Percentiles rank a stretch among this genome's conserved stretches.
Conservation (phyloP, 225 moss, liverwort and hornwort species). For the Anthoceros angustus region DNA sequence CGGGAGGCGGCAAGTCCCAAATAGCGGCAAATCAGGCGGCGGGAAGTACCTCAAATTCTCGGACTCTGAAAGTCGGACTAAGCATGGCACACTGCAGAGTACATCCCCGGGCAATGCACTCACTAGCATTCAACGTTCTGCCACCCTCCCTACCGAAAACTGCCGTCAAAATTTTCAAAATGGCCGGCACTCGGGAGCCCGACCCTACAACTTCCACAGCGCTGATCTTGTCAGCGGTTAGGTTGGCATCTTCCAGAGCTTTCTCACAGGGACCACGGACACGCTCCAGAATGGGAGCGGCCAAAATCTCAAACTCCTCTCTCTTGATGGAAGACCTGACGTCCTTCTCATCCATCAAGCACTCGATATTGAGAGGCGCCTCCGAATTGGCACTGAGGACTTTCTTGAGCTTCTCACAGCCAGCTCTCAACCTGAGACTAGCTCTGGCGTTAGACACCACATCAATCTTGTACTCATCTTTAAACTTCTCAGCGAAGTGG, state of each 20-base stretch:
- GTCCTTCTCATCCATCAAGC: constrained; percentile 98
- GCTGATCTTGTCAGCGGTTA: constrained; percentile 47
- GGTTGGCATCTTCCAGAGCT: constrained; percentile 57
- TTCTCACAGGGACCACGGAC: constrained; percentile 87
- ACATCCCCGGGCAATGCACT: constrained; percentile 65
- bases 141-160: constrained; percentile 90
- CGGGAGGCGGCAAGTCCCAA: background rate
- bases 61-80: constrained; percentile 70
- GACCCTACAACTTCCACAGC: constrained; percentile 97
- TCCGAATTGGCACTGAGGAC: constrained; percentile 82
- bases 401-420: constrained; percentile 91
- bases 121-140: constrained; percentile 91
- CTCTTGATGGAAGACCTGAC: constrained; percentile 64
- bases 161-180: constrained; percentile 61
- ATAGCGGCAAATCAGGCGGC: background rate
- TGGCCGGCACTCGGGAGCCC: constrained; percentile 81
- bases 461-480: constrained; percentile 77
- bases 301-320: constrained; percentile 70
- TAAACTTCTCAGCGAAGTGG: constrained; percentile 69
- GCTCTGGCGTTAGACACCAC: constrained; percentile 52
- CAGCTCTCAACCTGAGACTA: constrained; percentile 48
- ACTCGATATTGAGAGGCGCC: constrained; percentile 80
- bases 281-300: constrained; percentile 62
- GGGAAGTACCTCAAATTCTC: constrained; percentile 52
- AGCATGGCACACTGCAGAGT: constrained; percentile 82